A percentile compares a stretch with the other conserved stretches of the same genome.
phyloP scores from a whole-genome alignment of 768 basidiomycete species.

The Thelephora aurantiotincta region DNA sequence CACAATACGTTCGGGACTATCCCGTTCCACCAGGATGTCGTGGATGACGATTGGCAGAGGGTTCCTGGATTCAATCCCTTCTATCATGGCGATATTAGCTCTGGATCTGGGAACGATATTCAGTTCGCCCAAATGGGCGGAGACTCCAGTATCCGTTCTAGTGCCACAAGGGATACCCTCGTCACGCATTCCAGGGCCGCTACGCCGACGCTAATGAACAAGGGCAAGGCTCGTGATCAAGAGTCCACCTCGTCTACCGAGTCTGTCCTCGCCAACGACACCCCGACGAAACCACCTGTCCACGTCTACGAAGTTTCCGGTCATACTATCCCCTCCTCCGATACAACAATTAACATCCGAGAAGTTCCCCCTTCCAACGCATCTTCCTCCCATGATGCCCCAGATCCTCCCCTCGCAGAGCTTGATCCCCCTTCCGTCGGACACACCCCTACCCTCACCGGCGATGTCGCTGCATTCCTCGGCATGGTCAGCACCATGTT shows the following conservation, averaged over 20 bases:
- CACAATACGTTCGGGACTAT: conserved; percentile 51
- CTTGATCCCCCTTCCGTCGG: conserved; percentile 19
- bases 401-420: conserved; percentile 39
- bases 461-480: conserved; percentile 52
- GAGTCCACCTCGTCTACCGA: conserved; percentile 21
- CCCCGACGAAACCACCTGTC: conserved; percentile 41
- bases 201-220: conserved; percentile 23
- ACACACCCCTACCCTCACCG: conserved; percentile 24
- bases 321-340: neutral
- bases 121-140: neutral
- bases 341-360: neutral
- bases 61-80: conserved; percentile 18
- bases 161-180: neutral
- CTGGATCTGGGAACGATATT: conserved; percentile 5
- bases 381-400: conserved; percentile 8
- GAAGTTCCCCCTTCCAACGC: neutral
- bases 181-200: conserved; percentile 35
- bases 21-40: conserved; percentile 30
- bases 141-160: neutral
- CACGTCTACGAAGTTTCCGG: conserved; percentile 33
- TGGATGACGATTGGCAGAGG: conserved; percentile 50
- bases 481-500: conserved; percentile 40
- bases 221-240: conserved; percentile 11
- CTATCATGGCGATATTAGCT: too few relatives aligned
- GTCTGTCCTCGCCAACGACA: conserved; percentile 26